phyloP scores from a whole-genome alignment of 352 stramenopile species.

The Peronospora belbahrii region DNA sequence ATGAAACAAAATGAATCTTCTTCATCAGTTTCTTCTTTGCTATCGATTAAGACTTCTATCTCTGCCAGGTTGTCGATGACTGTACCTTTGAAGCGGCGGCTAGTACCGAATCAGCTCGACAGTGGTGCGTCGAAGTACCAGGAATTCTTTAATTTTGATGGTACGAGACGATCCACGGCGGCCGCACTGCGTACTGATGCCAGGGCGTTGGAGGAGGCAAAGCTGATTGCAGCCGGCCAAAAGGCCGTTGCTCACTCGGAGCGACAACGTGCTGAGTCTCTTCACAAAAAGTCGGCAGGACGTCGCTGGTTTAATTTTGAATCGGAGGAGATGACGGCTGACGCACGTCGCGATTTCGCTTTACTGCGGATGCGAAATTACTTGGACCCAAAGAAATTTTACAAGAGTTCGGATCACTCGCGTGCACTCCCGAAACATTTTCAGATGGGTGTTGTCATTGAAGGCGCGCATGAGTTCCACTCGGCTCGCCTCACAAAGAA shows the following conservation, averaged over 20 bases:
- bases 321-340: constrained; percentile 82
- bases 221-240: constrained; percentile 33
- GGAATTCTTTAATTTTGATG: constrained; percentile 28
- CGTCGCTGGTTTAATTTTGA: constrained; percentile 90
- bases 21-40: neutral
- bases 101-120: constrained; percentile 56
- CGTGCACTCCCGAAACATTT: constrained; percentile 84
- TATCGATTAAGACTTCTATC: neutral
- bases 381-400: constrained; percentile 95
- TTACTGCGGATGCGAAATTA: constrained; percentile 93
- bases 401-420: constrained; percentile 89
- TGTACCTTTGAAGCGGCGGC: constrained; percentile 7
- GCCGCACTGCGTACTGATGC: constrained; percentile 33
- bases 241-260: constrained; percentile 35
- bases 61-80: constrained; percentile 1
- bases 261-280: constrained; percentile 42
- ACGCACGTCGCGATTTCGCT: constrained; percentile 85
- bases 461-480: constrained; percentile 88
- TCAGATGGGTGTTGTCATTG: constrained; percentile 89
- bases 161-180: constrained; percentile 11
- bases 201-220: constrained; percentile 40
- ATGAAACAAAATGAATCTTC: neutral
- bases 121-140: constrained; percentile 51
- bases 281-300: constrained; percentile 47
- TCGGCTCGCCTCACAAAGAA: constrained; percentile 88